Evolutionary conservation across 345 rosid genomes (phyloP).

Genomic region (Rhizophora mangle): DNA sequence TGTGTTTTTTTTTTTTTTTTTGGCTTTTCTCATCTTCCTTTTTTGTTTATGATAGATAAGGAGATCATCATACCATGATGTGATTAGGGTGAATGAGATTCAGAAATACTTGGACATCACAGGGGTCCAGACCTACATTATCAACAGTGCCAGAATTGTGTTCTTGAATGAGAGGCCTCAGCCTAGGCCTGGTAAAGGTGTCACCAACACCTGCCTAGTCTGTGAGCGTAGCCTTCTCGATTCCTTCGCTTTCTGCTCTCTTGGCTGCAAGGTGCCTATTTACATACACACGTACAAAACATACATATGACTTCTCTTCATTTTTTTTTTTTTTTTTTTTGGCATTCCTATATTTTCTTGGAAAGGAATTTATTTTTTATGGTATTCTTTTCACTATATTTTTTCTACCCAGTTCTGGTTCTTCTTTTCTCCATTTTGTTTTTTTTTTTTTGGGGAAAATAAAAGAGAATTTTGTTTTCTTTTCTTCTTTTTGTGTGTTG

Average conservation of each 20-base stretch:
- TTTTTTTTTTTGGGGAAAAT: too few relatives aligned
- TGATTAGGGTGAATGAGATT: slow-evolving; percentile 89
- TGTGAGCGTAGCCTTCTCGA: slow-evolving; percentile 94
- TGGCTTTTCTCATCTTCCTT: not conserved
- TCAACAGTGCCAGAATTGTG: slow-evolving; percentile 93
- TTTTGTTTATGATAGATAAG: slow-evolving; percentile 55
- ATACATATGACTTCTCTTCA: not conserved
- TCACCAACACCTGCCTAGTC: slow-evolving; percentile 87
- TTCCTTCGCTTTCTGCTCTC: slow-evolving; percentile 93
- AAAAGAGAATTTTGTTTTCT: not conserved
- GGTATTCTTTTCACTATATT: too few relatives aligned
- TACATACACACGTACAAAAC: too few relatives aligned
- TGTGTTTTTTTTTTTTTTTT: not conserved
- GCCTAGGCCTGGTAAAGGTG: slow-evolving; percentile 95
- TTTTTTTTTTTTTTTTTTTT: not conserved
- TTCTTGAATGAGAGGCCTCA: slow-evolving; percentile 97
- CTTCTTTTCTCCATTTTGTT: too few relatives aligned
- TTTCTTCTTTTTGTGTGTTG: not conserved
- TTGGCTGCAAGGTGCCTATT: slow-evolving; percentile 85
- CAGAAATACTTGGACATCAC: slow-evolving; percentile 80
- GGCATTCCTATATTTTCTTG: not conserved
- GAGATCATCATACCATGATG: slow-evolving; percentile 99
- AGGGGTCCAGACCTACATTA: slow-evolving; percentile 94
- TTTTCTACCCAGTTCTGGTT: too few relatives aligned
- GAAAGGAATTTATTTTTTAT: not conserved